Evolutionary conservation across 148 eudicot genomes (phyloP).

Genomic region (Silene conica): DNA sequence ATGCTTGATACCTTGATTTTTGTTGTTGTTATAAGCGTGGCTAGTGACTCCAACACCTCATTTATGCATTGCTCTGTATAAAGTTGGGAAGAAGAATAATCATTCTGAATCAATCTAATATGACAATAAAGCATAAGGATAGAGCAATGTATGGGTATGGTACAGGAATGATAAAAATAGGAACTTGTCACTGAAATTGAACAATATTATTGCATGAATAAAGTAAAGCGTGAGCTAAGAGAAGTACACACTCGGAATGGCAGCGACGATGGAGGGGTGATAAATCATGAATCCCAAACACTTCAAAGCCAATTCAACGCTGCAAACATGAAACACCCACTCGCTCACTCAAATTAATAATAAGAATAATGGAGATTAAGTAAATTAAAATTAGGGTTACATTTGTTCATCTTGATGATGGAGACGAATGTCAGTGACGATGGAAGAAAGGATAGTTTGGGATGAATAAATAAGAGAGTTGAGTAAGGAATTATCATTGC

Average conservation of each 20-base stretch:
- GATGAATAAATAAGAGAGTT: conserved; percentile 35
- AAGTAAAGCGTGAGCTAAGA: background rate
- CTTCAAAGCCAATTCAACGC: conserved; percentile 77
- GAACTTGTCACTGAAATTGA: too few relatives aligned
- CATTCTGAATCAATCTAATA: background rate
- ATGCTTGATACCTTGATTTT: conserved; percentile 51
- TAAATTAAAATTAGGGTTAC: conserved; percentile 25
- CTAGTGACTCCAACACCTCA: conserved; percentile 47
- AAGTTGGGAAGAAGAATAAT: background rate
- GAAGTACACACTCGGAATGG: conserved; percentile 36
- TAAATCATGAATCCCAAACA: conserved; percentile 85
- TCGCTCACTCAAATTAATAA: too few relatives aligned
- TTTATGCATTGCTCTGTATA: conserved; percentile 44
- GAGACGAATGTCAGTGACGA: conserved; percentile 38
- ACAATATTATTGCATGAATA: background rate
- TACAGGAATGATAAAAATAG: too few relatives aligned
- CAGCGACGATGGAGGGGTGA: conserved; percentile 50
- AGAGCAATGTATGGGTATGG: too few relatives aligned
- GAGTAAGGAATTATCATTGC: conserved; percentile 34
- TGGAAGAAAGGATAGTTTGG: conserved; percentile 30
- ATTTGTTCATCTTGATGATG: conserved; percentile 62
- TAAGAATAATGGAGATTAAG: too few relatives aligned
- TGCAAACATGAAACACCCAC: conserved; percentile 22
- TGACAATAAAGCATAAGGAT: background rate
- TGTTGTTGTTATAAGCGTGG: conserved; percentile 47